phyloP scores from a whole-genome alignment of 2,329 filamentous ascomycete species.

The Raffaelea arxii region DNA sequence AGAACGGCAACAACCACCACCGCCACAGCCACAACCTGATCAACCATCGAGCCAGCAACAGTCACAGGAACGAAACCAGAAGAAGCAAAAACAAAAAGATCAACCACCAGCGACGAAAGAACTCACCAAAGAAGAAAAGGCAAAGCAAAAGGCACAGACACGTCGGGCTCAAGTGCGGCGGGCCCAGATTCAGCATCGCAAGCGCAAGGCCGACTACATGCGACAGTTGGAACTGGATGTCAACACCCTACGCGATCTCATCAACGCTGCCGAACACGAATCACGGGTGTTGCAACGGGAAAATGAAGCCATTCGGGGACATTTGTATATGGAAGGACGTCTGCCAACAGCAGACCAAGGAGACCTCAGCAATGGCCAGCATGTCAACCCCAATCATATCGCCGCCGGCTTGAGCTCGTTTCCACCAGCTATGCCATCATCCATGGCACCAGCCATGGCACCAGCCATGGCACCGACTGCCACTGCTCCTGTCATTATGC shows the following conservation, averaged over 20 bases:
- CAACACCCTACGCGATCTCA: slow-evolving; percentile 34
- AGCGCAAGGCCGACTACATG: slow-evolving; percentile 46
- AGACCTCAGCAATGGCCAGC: too few relatives aligned
- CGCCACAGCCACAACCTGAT: too few relatives aligned
- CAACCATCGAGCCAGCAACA: too few relatives aligned
- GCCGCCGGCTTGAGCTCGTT: too few relatives aligned
- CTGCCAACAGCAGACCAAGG: too few relatives aligned
- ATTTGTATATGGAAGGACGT: too few relatives aligned
- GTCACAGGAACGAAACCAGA: background rate
- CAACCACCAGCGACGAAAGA: background rate
- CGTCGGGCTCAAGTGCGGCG: slow-evolving; percentile 42
- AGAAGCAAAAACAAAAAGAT: background rate
- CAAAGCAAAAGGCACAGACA: slow-evolving; percentile 31
- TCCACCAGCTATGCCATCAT: background rate
- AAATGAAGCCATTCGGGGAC: slow-evolving; percentile 32
- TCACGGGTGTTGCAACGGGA: slow-evolving; percentile 25
- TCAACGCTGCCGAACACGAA: slow-evolving; percentile 32
- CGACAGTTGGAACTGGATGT: slow-evolving; percentile 44
- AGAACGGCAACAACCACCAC: too few relatives aligned
- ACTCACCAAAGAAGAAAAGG: slow-evolving; percentile 25
- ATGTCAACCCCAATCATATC: too few relatives aligned
- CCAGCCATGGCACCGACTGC: too few relatives aligned
- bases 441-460: background rate
- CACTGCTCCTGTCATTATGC: background rate
- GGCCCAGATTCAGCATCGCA: slow-evolving; percentile 45